These are phyloP conservation scores for Pharus latifolius DNA, from an alignment of 176 grass and related monocot species.

Conservation along the genomic window DNA sequence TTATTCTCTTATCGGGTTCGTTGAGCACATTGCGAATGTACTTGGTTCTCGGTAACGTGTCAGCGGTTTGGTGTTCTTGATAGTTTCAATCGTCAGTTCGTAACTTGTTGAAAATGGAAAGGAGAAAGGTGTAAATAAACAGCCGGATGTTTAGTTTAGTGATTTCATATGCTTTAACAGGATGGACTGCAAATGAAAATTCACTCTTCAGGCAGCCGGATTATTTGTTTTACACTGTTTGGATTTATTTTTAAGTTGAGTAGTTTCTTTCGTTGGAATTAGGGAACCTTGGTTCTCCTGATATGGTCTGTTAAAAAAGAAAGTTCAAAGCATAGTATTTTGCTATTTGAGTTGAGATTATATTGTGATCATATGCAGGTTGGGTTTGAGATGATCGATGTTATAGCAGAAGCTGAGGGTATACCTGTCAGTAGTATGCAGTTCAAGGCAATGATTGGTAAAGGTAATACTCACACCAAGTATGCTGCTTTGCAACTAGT, in stretches of 20 bases:
- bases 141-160: too few relatives aligned
- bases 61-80: background rate
- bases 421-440: slow-evolving; percentile 86
- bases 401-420: slow-evolving; percentile 88
- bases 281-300: background rate
- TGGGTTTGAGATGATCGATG: slow-evolving; percentile 98
- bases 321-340: background rate
- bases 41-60: too few relatives aligned
- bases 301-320: background rate
- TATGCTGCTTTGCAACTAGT: background rate
- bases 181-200: background rate
- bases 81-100: background rate
- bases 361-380: slow-evolving; percentile 38
- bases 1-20: too few relatives aligned
- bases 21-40: too few relatives aligned
- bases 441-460: slow-evolving; percentile 77
- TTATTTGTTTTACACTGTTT: background rate
- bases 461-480: slow-evolving; percentile 36
- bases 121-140: too few relatives aligned
- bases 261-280: background rate
- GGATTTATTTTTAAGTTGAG: background rate
- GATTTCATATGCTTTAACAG: too few relatives aligned
- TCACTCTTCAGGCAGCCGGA: background rate
- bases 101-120: too few relatives aligned
- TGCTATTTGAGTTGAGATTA: background rate